Evolutionary conservation across 208 protist genomes (phyloP), one percentile per base, ranked within the genome.

Genomic region (Acanthamoeba triangularis): DNA sequence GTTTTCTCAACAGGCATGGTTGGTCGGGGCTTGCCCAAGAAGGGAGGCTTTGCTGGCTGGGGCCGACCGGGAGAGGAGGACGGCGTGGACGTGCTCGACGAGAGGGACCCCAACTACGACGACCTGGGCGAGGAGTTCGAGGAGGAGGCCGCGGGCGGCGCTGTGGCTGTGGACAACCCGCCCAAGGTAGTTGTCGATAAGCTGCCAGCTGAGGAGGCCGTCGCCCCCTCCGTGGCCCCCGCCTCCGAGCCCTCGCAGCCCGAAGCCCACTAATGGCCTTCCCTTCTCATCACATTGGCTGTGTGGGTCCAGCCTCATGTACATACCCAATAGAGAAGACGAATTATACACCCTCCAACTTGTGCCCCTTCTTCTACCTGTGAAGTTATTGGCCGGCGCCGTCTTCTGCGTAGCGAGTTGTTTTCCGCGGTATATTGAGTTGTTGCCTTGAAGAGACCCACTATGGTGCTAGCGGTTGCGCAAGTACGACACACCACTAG

Each of bases 31-130:
- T 44, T 92, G 30, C 85, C 85, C 20, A 92, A 92, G 85, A 92
- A 92, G 85, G 85, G 85, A 37, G 85, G 85, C 41, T 92, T 92
- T 28, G 85, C 85, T 20, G 85, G 85, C 25, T 92, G 85, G 85
- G 85, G 85, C 54, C n/a, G 28, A 8, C 85, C 85, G 20, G 85
- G 85, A 11, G 85, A 92, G 37, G 85, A 92, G 25, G 85, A 92
- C 37, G 85, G 85, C n/a, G 56, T 92, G 41, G 85, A 11, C 56
- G 65, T 92, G 4, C 56, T 92, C 30, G 85, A 92, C 37, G 85
- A 92, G 63, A 6, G 33, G 16, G 85, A 92, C 85, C 85, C 85
- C 56, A 92, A 92, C 63, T 92, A 35, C 63, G 54, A 56, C 52
- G 52, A 56, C 52, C 52, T 72, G 30, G 28, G 11, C 33, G 59